phyloP scores from a whole-genome alignment of 768 basidiomycete genomes.

The Mycena alexandri region DNA sequence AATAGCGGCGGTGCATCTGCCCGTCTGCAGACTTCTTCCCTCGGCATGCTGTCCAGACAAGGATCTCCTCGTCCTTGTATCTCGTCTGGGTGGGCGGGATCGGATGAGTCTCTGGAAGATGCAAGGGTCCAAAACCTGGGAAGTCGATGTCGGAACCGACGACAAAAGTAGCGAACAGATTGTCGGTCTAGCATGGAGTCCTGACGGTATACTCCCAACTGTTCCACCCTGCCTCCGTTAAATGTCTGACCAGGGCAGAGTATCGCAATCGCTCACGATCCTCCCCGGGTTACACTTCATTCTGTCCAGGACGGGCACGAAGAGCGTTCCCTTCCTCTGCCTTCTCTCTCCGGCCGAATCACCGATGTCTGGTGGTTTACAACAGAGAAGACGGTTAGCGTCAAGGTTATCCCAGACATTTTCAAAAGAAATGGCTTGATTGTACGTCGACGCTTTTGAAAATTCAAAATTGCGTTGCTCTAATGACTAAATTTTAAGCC shows the following conservation, averaged over 20 bases:
- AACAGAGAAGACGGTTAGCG: constrained; percentile 56
- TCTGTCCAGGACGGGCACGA: constrained; percentile 83
- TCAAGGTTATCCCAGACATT: constrained; percentile 75
- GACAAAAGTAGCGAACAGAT: constrained; percentile 63
- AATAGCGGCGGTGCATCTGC: constrained; percentile 67
- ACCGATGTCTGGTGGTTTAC: constrained; percentile 82
- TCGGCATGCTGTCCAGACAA: constrained; percentile 89
- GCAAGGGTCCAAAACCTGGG: constrained; percentile 86
- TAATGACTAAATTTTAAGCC: constrained; percentile 63
- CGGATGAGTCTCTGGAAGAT: constrained; percentile 85
- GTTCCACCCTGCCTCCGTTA: constrained; percentile 24
- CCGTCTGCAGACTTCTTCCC: constrained; percentile 67
- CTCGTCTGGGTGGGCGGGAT: constrained; percentile 75
- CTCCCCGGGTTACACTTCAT: constrained; percentile 75
- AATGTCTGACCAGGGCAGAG: constrained; percentile 63
- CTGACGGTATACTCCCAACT: constrained; percentile 68
- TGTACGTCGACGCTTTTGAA: constrained; percentile 54
- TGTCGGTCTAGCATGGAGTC: constrained; percentile 81
- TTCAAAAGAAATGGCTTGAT: constrained; percentile 76
- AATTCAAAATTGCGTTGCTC: constrained; percentile 12
- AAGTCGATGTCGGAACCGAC: constrained; percentile 70
- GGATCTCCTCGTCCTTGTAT: constrained; percentile 78
- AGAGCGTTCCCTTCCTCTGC: constrained; percentile 58
- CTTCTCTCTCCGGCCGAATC: constrained; percentile 46
- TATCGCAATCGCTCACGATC: constrained; percentile 79